These are phyloP conservation scores for Lagenidium sp. DNA, from an alignment of 352 stramenopile genomes.

Conservation along the genomic window DNA sequence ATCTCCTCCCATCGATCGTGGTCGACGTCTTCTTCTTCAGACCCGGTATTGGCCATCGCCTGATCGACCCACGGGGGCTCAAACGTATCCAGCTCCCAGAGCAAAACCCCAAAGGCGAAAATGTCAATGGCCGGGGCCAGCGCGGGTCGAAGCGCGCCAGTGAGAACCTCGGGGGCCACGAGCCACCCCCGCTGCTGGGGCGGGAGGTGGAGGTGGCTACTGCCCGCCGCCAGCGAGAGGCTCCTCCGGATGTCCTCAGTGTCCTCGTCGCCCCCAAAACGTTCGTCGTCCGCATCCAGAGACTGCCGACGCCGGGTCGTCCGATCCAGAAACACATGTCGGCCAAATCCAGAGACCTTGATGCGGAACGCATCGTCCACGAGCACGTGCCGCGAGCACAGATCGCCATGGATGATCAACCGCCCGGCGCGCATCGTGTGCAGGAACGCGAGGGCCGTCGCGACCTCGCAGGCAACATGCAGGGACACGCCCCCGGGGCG, in stretches of 20 bases:
- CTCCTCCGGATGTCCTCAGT: background rate
- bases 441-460: conserved; percentile 9
- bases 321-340: conserved; percentile 11
- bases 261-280: background rate
- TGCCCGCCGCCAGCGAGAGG: too few relatives aligned
- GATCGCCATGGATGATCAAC: conserved; percentile 10
- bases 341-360: conserved; percentile 15
- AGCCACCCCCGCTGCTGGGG: background rate
- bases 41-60: too few relatives aligned
- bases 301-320: too few relatives aligned
- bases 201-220: conserved; percentile 1
- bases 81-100: conserved; percentile 12
- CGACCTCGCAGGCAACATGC: conserved; percentile 8
- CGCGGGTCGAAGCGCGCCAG: too few relatives aligned
- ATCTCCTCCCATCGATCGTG: too few relatives aligned
- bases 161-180: too few relatives aligned
- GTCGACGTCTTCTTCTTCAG: too few relatives aligned
- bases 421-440: too few relatives aligned
- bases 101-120: conserved; percentile 9
- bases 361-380: conserved; percentile 10
- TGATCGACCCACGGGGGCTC: conserved; percentile 11
- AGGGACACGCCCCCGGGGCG: conserved; percentile 3
- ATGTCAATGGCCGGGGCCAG: conserved; percentile 1
- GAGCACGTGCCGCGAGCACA: conserved; percentile 14
- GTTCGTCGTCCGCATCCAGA: background rate